phyloP scores from a whole-genome alignment of 1,284 basidiomycete genomes.

The Irpex sp. region DNA sequence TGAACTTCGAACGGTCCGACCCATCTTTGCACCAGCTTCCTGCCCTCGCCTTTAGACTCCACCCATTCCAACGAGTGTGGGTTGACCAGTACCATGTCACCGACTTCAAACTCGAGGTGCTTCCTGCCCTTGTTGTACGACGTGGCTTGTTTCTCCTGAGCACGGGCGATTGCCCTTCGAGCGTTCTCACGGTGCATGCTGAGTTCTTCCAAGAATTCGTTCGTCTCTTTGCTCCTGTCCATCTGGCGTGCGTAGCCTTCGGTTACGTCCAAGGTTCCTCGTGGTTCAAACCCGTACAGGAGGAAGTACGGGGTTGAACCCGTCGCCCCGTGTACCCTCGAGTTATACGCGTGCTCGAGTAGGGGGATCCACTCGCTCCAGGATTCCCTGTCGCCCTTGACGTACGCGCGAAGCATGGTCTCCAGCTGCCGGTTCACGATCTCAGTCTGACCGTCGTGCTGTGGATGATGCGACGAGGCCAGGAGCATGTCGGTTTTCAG shows the following conservation, averaged over 20 bases:
- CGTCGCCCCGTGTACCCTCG: background rate
- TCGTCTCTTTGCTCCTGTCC: background rate
- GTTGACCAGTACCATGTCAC: slow-evolving; percentile 28
- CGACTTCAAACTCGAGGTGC: slow-evolving; percentile 17
- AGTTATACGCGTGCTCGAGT: background rate
- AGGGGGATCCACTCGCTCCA: background rate
- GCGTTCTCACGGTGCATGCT: slow-evolving; percentile 12
- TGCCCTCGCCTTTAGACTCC: slow-evolving; percentile 24
- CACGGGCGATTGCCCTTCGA: slow-evolving; percentile 14
- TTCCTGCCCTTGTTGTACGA: slow-evolving; percentile 10
- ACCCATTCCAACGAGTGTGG: slow-evolving; percentile 26
- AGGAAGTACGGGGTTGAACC: background rate
- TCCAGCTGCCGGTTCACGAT: slow-evolving; percentile 14
- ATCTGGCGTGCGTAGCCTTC: too few relatives aligned
- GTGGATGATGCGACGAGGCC: slow-evolving; percentile 24
- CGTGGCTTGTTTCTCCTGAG: slow-evolving; percentile 11
- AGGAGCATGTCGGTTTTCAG: slow-evolving; percentile 19
- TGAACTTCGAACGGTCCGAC: slow-evolving; percentile 10
- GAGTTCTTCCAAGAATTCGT: background rate
- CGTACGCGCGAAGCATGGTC: slow-evolving; percentile 1
- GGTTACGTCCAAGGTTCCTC: background rate
- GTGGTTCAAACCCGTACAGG: background rate
- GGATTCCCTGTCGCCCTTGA: background rate
- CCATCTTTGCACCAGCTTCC: slow-evolving; percentile 26
- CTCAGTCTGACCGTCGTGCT: slow-evolving; percentile 20